Base-by-base conservation (phyloP, 2,329 filamentous ascomycete genomes). In the Purpureocillium takamizusanense region DNA sequence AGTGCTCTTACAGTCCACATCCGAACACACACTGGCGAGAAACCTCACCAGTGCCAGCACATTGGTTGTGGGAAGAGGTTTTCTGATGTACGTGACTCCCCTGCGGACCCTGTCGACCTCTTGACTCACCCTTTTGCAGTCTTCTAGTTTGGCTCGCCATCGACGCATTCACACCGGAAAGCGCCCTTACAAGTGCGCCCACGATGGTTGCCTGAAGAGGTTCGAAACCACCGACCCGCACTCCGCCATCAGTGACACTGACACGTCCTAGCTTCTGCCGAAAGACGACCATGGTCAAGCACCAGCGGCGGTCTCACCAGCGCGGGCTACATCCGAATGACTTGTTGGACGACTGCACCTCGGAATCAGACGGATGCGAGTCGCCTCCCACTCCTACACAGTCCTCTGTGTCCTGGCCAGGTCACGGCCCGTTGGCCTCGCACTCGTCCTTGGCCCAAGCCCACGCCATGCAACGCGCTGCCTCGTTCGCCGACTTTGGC, bases 211-310 rank as follows among this genome's bases (percentile, higher is more conserved):
- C 52, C 56, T 72, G 28, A 82, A 81, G 60, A 80, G 73, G 72
- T 76, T 37, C 14, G 42, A 35, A 10, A 16, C 4, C n/a, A 6
- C 5, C 3, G n/a, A 8, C 16, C 16, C 13, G n/a, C 13, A 4
- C 11, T 12, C 2, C 13, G 13, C 13, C 13, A 16, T 4, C 2
- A 13, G 15, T 25, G 23, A 23, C 42, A 43, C 48, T 55, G 40
- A 55, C 46, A 17, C 32, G 28, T n/a, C 12, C 25, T 46, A 82
- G 80, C 56, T 84, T 84, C 55, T 84, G 80, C 58, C 70, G 81
- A 39, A 84, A 84, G 57, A 83, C 79, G 5, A 83, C 78, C 39
- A 79, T 81, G 76, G 74, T 81, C 39, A 81, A 81, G 59, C 77
- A 81, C 53, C 75, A 81, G 52, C 65, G 76, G 37, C 66, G 75